Percentiles rank a stretch among this genome's conserved stretches.
phyloP scores from a whole-genome alignment of 2,329 filamentous ascomycete genomes.

The Rosellinia necatrix region DNA sequence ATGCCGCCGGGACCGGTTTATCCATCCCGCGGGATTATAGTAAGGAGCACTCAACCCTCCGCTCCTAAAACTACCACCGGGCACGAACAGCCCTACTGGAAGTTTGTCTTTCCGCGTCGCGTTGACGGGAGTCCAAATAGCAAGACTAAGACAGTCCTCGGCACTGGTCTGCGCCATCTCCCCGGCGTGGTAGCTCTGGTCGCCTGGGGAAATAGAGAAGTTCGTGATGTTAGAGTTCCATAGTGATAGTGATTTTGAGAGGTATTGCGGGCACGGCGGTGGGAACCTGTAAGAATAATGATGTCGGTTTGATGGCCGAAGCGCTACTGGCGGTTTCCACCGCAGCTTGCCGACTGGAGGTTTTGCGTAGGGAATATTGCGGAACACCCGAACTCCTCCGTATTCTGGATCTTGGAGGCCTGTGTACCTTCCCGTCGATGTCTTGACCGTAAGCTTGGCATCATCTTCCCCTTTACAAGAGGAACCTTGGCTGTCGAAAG shows the following conservation, averaged over 20 bases:
- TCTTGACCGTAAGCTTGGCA: slow-evolving; percentile 30
- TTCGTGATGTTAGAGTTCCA: slow-evolving; percentile 36
- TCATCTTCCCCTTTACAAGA: neutral
- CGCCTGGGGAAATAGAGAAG: slow-evolving; percentile 29
- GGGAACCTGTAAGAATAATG: slow-evolving; percentile 33
- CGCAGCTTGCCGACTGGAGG: slow-evolving; percentile 59
- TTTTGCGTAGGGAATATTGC: slow-evolving; percentile 59
- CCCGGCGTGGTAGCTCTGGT: slow-evolving; percentile 30
- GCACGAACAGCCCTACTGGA: slow-evolving; percentile 35
- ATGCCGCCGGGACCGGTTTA: slow-evolving; percentile 36
- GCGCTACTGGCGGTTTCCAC: slow-evolving; percentile 43
- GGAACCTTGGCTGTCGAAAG: neutral
- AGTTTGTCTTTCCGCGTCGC: slow-evolving; percentile 28
- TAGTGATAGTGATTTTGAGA: slow-evolving; percentile 34
- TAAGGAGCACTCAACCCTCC: slow-evolving; percentile 34
- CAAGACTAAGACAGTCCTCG: slow-evolving; percentile 44
- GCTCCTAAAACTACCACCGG: slow-evolving; percentile 35
- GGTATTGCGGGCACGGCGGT: slow-evolving; percentile 40
- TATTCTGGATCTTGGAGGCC: slow-evolving; percentile 31
- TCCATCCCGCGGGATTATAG: slow-evolving; percentile 34
- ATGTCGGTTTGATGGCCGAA: slow-evolving; percentile 31
- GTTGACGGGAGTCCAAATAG: slow-evolving; percentile 41
- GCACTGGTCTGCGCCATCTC: slow-evolving; percentile 36
- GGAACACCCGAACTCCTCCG: slow-evolving; percentile 36
- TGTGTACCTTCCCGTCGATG: slow-evolving; percentile 31